These are phyloP conservation scores for Leccinum proliferum DNA, from an alignment of 1,284 basidiomycete species.

Conservation along the genomic window DNA sequence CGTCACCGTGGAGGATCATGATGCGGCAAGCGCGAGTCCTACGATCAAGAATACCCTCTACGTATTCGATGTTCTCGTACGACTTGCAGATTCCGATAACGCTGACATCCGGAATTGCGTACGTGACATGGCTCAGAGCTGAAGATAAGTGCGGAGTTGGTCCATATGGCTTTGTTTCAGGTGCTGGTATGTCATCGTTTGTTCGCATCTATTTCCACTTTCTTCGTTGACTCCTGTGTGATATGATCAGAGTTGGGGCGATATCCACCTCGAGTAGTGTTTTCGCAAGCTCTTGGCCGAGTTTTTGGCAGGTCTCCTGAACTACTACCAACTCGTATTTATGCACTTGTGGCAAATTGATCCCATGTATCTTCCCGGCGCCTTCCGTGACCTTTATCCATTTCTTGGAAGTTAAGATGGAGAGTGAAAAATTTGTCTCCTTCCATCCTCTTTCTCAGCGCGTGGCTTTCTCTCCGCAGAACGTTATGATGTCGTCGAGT, in stretches of 20 bases:
- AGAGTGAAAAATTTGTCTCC: too few relatives aligned
- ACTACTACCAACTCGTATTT: slow-evolving; percentile 81
- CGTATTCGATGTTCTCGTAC: slow-evolving; percentile 84
- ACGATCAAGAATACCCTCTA: slow-evolving; percentile 84
- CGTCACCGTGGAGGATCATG: slow-evolving; percentile 82
- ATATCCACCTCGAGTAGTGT: slow-evolving; percentile 75
- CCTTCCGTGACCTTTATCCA: slow-evolving; percentile 84
- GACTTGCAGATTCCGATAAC: slow-evolving; percentile 69
- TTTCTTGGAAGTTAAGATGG: too few relatives aligned
- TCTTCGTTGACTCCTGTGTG: slow-evolving; percentile 2
- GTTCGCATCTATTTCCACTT: neutral
- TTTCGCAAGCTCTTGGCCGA: slow-evolving; percentile 82
- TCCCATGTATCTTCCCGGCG: slow-evolving; percentile 78
- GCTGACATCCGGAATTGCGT: slow-evolving; percentile 70
- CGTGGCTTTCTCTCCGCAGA: slow-evolving; percentile 10
- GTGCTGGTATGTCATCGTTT: slow-evolving; percentile 54
- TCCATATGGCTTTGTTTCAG: slow-evolving; percentile 91
- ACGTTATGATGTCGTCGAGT: neutral
- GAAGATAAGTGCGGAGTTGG: slow-evolving; percentile 90
- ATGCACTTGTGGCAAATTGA: slow-evolving; percentile 94
- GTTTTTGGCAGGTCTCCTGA: slow-evolving; percentile 70
- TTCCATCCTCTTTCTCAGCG: slow-evolving; percentile 1
- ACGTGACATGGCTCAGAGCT: slow-evolving; percentile 74
- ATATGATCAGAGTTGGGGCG: slow-evolving; percentile 80
- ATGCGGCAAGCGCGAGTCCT: slow-evolving; percentile 75